These are phyloP conservation scores for Kuraishia hungarica DNA, from an alignment of 805 yeast genomes.

Conservation along the genomic window DNA sequence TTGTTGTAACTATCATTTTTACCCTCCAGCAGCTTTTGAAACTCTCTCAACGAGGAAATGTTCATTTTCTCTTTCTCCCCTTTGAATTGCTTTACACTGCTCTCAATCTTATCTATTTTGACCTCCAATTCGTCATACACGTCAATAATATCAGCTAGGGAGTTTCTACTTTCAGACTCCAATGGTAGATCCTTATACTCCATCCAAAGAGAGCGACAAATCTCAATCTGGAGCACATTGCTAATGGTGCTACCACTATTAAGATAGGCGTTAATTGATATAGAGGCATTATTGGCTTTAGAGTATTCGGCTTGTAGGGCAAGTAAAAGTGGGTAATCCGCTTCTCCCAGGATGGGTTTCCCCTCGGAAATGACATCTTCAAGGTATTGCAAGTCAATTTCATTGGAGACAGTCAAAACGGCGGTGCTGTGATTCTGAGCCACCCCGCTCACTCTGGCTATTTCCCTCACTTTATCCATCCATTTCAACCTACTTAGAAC, in stretches of 20 bases:
- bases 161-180: neutral
- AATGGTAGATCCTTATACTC: neutral
- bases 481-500: conserved; percentile 29
- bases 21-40: neutral
- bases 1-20: too few species aligned
- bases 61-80: neutral
- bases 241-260: too few species aligned
- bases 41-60: neutral
- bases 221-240: neutral
- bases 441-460: neutral
- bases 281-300: neutral
- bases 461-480: conserved; percentile 11
- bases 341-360: neutral
- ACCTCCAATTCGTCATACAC: neutral
- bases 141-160: neutral
- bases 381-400: neutral
- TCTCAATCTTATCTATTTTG: neutral
- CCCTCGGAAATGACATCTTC: neutral
- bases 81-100: neutral
- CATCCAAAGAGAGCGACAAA: neutral
- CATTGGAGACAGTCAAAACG: neutral
- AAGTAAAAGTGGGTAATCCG: neutral
- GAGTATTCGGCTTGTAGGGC: neutral
- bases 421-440: neutral
- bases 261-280: neutral